Evolutionary conservation across 2,329 filamentous ascomycete genomes (phyloP).

Genomic region (Pseudocercospora pini-densiflorae): DNA sequence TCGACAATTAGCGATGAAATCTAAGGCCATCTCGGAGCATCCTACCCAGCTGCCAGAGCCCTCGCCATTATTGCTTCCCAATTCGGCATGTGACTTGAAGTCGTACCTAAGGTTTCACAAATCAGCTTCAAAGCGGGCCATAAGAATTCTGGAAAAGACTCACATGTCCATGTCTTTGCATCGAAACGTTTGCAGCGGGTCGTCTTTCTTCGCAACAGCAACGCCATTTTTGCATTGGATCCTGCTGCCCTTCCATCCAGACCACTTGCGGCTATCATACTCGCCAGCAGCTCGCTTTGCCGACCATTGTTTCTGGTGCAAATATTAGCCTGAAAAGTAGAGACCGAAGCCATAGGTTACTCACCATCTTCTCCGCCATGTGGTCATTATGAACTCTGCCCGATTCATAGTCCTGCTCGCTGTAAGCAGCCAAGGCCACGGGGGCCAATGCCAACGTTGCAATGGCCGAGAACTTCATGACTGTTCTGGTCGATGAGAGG

Average conservation of each 20-base stretch:
- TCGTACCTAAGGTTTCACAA: conserved; percentile 43
- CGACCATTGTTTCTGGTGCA: conserved; percentile 27
- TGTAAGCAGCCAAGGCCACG: conserved; percentile 23
- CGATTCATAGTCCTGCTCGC: conserved; percentile 25
- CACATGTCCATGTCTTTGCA: conserved; percentile 39
- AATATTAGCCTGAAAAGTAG: background rate
- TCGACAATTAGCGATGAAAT: conserved; percentile 25
- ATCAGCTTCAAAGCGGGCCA: too few relatives aligned
- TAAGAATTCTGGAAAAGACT: too few relatives aligned
- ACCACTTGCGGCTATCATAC: conserved; percentile 29
- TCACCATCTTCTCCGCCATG: conserved; percentile 26
- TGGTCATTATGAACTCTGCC: conserved; percentile 24
- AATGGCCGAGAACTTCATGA: conserved; percentile 29
- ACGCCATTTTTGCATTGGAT: conserved; percentile 48
- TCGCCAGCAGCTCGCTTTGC: conserved; percentile 30
- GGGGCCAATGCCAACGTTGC: conserved; percentile 27
- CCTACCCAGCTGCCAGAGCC: conserved; percentile 53
- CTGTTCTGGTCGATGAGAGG: background rate
- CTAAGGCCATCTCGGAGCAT: too few relatives aligned
- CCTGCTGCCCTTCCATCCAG: conserved; percentile 20
- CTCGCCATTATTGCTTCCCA: conserved; percentile 53
- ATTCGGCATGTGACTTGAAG: conserved; percentile 59
- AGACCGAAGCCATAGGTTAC: background rate
- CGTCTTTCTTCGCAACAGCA: conserved; percentile 51
- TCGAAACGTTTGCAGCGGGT: conserved; percentile 54